Evolutionary conservation across 73 alveolate genomes (phyloP), one percentile per base, ranked within the genome.

Genomic region (Paramecium bursaria): DNA sequence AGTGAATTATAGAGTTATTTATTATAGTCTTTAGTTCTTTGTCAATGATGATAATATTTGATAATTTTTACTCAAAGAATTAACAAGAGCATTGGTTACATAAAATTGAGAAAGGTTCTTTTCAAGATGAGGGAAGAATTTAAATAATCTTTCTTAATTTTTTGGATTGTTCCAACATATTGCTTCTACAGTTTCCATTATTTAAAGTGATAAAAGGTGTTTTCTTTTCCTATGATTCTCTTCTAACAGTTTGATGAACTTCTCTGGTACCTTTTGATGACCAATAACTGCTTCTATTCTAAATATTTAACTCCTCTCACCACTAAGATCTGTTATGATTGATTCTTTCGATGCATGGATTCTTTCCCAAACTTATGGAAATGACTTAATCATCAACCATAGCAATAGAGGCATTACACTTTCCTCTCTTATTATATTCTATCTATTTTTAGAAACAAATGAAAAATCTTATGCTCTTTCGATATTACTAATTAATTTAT

Each of bases 181-280:
- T 15, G 11, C 35, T 42, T 67, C 44, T 17, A 67, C 21, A 17
- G 82, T 67, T 67, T 67, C 4, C 33, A 33, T 39, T 42, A 67
- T 39, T 15, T 67, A 39, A 21, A 67, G 11, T 14, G 26, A 67
- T 21, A 67, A 27, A 17, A 67, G 44, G 7, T 25, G 1, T 42
- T 67, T 67, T 19, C 82, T 67, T 19, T 67, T 67, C 13, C 57
- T 67, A 39, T 67, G 82, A 42, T 67, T 67, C 2, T 67, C 82
- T 67, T 67, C 82, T 2, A 67, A 19, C 21, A 39, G 1, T 67
- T 67, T 35, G 15, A 39, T 35, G 7, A 33, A 42, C 22, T 42
- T 67, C 33, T 35, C 17, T 0, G 44, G 46, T 67, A 39, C 21
- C 9, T 35, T 35, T 67, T 67, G 60, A 42, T n/a, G n/a, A n/a